Evolutionary conservation across 768 basidiomycete genomes (phyloP), one percentile per base, ranked within the genome.

Genomic region (Sarcomyxa edulis): DNA sequence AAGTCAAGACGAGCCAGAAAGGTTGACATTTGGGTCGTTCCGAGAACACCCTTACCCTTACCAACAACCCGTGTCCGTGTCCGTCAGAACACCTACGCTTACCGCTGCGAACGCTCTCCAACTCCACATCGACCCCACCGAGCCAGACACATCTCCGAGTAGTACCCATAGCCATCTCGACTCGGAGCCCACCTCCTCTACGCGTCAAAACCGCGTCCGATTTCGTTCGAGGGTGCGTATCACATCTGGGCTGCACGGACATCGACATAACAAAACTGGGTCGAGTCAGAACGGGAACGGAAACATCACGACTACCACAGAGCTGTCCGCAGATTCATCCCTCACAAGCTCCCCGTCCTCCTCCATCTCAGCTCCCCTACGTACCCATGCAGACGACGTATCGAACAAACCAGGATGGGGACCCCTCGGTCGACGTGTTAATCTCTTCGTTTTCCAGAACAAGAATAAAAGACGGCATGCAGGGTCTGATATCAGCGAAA

Each of bases 161-260:
- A n/a, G n/a, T n/a, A n/a, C n/a, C n/a, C n/a, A n/a, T n/a, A n/a
- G n/a, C n/a, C n/a, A n/a, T n/a, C n/a, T n/a, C n/a, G n/a, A n/a
- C n/a, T n/a, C n/a, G n/a, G n/a, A n/a, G n/a, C n/a, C n/a, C n/a
- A n/a, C n/a, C n/a, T n/a, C n/a, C n/a, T n/a, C n/a, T n/a, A n/a
- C n/a, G n/a, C n/a, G n/a, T n/a, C n/a, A n/a, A n/a, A n/a, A n/a
- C 11, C 62, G 59, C 22, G 80, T 87, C 3, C 81, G 73, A 37
- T 88, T 88, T 56, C 74, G 76, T 40, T 79, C 84, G 38, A 75
- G 85, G 28, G 85, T 88, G 22, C 79, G 86, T 48, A 88, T 88
- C 45, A 75, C 83, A 3, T 82, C 81, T 11, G 85, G 85, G 14
- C 51, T 85, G 23, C 70, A 70, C 32, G 69, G 67, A 20, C 68